phyloP scores from a whole-genome alignment of 2,329 filamentous ascomycete species.

The Fusarium concolor region DNA sequence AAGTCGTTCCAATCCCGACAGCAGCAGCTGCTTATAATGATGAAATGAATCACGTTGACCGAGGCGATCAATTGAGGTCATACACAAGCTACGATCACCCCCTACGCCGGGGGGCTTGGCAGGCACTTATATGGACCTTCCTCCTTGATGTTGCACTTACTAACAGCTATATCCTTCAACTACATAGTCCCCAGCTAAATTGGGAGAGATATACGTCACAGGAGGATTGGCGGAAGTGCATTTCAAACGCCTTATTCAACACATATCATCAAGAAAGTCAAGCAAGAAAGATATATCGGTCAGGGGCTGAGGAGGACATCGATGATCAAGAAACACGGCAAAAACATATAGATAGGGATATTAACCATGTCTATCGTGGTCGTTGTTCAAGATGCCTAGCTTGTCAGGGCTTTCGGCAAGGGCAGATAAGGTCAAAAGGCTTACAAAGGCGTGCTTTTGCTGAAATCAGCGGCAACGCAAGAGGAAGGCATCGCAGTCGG shows the following conservation, averaged over 20 bases:
- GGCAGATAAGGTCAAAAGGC: too few species aligned
- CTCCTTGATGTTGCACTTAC: slow-evolving; percentile 17
- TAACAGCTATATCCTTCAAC: slow-evolving; percentile 13
- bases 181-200: background rate
- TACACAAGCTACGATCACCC: background rate
- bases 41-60: slow-evolving; percentile 2
- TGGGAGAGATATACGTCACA: background rate
- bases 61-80: background rate
- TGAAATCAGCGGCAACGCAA: too few species aligned
- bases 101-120: background rate
- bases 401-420: too few species aligned
- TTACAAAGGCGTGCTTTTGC: too few species aligned
- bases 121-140: slow-evolving; percentile 17
- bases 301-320: background rate
- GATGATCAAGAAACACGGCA: background rate
- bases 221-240: slow-evolving; percentile 1
- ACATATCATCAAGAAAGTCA: background rate
- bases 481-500: too few species aligned
- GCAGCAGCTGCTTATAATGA: background rate
- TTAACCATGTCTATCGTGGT: background rate
- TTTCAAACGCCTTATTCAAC: slow-evolving; percentile 7
- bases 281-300: background rate
- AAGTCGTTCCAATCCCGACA: background rate
- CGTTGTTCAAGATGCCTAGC: too few species aligned
- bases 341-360: background rate